phyloP scores from a whole-genome alignment of 495 filamentous ascomycete species.

The Neurospora sublineolata region DNA sequence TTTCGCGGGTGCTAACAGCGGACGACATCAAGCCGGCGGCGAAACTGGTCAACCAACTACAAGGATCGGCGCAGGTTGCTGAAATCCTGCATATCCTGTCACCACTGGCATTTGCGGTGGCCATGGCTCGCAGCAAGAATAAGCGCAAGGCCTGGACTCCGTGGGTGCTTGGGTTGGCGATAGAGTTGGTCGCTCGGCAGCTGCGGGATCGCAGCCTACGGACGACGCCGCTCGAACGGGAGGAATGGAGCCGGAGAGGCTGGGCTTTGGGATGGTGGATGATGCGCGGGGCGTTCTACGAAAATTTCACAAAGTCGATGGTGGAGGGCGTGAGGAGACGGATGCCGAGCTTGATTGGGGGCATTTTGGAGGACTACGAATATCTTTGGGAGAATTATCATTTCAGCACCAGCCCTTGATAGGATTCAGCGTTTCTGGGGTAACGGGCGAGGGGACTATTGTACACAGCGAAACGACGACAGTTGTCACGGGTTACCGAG shows the following conservation, averaged over 20 bases:
- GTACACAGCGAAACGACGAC: neutral
- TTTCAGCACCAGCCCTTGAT: conserved; percentile 48
- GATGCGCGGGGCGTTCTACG: conserved; percentile 92
- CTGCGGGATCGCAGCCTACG: conserved; percentile 62
- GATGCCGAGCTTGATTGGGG: conserved; percentile 66
- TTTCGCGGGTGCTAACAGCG: conserved; percentile 82
- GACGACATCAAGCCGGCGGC: conserved; percentile 91
- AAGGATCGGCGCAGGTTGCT: conserved; percentile 60
- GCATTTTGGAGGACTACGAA: conserved; percentile 86
- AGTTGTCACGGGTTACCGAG: neutral
- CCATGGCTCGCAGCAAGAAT: conserved; percentile 55
- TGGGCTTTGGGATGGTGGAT: conserved; percentile 92
- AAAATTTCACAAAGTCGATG: conserved; percentile 78
- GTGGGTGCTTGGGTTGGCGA: conserved; percentile 76
- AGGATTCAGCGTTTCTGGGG: neutral
- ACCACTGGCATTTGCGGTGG: conserved; percentile 78
- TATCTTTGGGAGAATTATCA: conserved; percentile 98
- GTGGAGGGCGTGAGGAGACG: conserved; percentile 59
- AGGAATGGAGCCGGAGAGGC: conserved; percentile 73
- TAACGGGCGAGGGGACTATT: neutral
- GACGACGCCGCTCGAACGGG: conserved; percentile 74
- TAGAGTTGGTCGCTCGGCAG: conserved; percentile 81
- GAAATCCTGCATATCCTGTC: conserved; percentile 86
- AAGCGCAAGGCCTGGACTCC: conserved; percentile 66
- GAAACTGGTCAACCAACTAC: conserved; percentile 64